Percentiles rank a stretch among this genome's conserved stretches.
Evolutionary conservation across 208 protist species (phyloP).

Genomic region (Lotmaria passim): DNA sequence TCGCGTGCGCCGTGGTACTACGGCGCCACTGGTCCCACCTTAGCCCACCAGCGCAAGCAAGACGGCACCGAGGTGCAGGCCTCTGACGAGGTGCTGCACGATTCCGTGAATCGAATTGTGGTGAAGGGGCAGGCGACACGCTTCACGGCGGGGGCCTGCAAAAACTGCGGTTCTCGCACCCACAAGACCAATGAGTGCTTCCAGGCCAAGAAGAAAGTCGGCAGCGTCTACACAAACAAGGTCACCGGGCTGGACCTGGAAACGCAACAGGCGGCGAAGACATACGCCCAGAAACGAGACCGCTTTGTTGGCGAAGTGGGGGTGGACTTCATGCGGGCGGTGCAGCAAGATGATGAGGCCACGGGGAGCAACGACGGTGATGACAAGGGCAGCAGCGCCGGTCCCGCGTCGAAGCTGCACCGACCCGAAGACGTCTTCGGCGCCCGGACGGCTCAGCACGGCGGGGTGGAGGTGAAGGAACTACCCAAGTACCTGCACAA

Average conservation of each 20-base stretch:
- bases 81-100: constrained; percentile 41
- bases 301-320: constrained; percentile 67
- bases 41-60: constrained; percentile 91
- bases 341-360: constrained; percentile 24
- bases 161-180: constrained; percentile 98
- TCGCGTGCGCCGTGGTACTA: constrained; percentile 97
- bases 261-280: constrained; percentile 20
- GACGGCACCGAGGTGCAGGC: constrained; percentile 5
- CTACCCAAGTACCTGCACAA: constrained; percentile 90
- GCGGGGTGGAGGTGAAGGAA: constrained; percentile 74
- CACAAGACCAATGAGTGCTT: constrained; percentile 97
- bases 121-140: constrained; percentile 72
- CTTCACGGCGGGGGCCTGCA: constrained; percentile 97
- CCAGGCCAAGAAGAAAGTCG: constrained; percentile 86
- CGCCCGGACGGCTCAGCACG: constrained; percentile 64
- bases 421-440: constrained; percentile 53
- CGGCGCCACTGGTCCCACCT: constrained; percentile 63
- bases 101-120: constrained; percentile 44
- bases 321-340: constrained; percentile 58
- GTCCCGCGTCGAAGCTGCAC: constrained; percentile 2
- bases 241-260: constrained; percentile 69
- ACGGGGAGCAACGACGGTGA: constrained; percentile 11
- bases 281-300: constrained; percentile 79
- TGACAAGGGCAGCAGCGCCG: neutral
- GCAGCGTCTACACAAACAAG: constrained; percentile 65